Evolutionary conservation across 495 filamentous ascomycete species (phyloP).

Genomic region (Staphylotrichum longicolle): DNA sequence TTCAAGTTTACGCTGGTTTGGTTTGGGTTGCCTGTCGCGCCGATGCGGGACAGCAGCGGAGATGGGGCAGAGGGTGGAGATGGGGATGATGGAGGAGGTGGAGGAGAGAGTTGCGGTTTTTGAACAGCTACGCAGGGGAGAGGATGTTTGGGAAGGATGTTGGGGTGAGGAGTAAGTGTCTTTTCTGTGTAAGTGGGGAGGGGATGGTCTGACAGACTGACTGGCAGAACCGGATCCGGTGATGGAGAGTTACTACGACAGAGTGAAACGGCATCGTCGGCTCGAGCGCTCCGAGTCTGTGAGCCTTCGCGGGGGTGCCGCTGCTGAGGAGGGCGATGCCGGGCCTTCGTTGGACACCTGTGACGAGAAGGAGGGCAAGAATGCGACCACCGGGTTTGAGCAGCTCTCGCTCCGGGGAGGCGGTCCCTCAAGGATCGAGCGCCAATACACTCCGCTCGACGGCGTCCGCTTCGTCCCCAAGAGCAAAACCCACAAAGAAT

Average conservation of each 20-base stretch:
- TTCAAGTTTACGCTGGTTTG: slow-evolving; percentile 32
- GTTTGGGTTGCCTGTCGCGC: slow-evolving; percentile 34
- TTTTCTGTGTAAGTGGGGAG: not conserved
- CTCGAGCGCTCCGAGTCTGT: not conserved
- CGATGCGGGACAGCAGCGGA: slow-evolving; percentile 16
- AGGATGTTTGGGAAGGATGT: slow-evolving; percentile 16
- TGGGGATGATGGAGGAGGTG: slow-evolving; percentile 11
- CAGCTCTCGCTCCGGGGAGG: slow-evolving; percentile 14
- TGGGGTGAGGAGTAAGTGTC: slow-evolving; percentile 10
- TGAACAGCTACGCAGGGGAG: slow-evolving; percentile 14
- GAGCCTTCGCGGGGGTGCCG: slow-evolving; percentile 25
- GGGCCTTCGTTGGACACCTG: not conserved
- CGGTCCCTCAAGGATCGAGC: not conserved
- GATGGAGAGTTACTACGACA: slow-evolving; percentile 10
- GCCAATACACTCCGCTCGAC: not conserved
- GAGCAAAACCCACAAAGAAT: not conserved
- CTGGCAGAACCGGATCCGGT: slow-evolving; percentile 8
- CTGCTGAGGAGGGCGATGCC: not conserved
- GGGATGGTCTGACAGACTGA: not conserved
- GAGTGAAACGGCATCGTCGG: too few species aligned
- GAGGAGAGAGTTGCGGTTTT: slow-evolving; percentile 17
- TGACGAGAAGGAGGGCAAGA: not conserved
- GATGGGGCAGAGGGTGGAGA: slow-evolving; percentile 1
- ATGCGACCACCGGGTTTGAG: not conserved
- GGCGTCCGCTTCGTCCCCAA: not conserved